phyloP scores from a whole-genome alignment of 2,329 filamentous ascomycete genomes.

The Trichocomaceae sp. region DNA sequence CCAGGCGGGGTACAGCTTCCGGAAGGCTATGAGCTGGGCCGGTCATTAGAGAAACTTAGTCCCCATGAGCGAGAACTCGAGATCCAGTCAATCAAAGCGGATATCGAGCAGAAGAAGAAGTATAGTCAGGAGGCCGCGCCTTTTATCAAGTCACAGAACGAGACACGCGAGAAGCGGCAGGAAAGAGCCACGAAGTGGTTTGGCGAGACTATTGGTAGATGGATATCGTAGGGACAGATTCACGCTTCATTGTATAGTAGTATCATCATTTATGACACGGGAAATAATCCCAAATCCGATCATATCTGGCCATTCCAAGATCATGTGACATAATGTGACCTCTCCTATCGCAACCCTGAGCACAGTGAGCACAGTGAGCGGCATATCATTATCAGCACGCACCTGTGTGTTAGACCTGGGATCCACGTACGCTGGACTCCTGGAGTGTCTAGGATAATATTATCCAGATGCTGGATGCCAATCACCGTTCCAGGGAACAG shows the following conservation, averaged over 20 bases:
- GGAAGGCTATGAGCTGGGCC: slow-evolving; percentile 29
- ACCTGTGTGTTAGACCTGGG: no score
- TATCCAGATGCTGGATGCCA: background rate
- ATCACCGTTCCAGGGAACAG: background rate
- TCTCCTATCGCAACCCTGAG: background rate
- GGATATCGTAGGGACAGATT: slow-evolving; percentile 25
- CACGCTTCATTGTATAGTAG: background rate
- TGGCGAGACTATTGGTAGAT: slow-evolving; percentile 39
- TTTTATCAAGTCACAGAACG: slow-evolving; percentile 32
- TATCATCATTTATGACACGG: background rate
- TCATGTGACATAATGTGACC: background rate
- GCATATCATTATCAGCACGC: no score
- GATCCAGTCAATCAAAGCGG: slow-evolving; percentile 33
- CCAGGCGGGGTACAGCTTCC: slow-evolving; percentile 33
- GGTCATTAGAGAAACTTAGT: slow-evolving; percentile 35
- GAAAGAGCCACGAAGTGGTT: slow-evolving; percentile 38
- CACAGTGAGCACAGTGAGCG: no score
- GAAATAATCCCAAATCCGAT: background rate
- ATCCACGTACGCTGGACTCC: no score
- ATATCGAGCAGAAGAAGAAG: slow-evolving; percentile 31
- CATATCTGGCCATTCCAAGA: background rate
- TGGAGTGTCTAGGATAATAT: no score
- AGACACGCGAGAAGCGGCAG: slow-evolving; percentile 31
- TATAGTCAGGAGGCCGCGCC: slow-evolving; percentile 32
- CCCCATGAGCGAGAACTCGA: slow-evolving; percentile 44